phyloP scores from a whole-genome alignment of 148 eudicot genomes.

The Amaranthus cruentus region DNA sequence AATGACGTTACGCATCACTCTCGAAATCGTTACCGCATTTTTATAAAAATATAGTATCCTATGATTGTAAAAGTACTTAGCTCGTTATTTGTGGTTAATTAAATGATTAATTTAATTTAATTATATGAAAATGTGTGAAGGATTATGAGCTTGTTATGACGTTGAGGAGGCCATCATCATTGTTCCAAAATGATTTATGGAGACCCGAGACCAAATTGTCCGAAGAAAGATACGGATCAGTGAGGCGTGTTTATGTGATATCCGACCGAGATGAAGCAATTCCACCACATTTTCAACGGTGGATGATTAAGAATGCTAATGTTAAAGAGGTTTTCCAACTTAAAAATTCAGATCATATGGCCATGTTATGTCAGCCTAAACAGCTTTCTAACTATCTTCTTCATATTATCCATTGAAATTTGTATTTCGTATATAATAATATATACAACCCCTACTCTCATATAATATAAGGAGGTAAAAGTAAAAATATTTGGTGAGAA shows the following conservation, averaged over 20 bases:
- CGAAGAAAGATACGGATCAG: slow-evolving; percentile 33
- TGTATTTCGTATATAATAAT: too few relatives aligned
- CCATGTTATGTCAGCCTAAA: slow-evolving; percentile 44
- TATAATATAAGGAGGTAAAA: too few relatives aligned
- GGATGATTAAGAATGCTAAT: slow-evolving; percentile 40
- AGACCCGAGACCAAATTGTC: slow-evolving; percentile 26
- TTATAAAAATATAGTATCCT: too few relatives aligned
- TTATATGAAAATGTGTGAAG: slow-evolving; percentile 16
- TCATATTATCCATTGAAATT: too few relatives aligned
- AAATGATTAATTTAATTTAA: not conserved
- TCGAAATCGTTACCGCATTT: too few relatives aligned
- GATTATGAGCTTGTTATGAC: slow-evolving; percentile 33
- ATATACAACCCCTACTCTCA: too few relatives aligned
- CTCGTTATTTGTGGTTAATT: not conserved
- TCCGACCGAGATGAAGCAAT: slow-evolving; percentile 32
- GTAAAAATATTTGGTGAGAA: too few relatives aligned
- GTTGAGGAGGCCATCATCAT: slow-evolving; percentile 38
- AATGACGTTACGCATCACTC: too few relatives aligned
- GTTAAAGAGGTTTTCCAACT: slow-evolving; percentile 37
- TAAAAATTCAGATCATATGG: slow-evolving; percentile 47
- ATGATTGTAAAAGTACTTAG: too few relatives aligned
- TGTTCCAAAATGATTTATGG: slow-evolving; percentile 20
- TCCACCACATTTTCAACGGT: slow-evolving; percentile 30
- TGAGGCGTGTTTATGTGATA: slow-evolving; percentile 35
- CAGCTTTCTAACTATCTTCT: slow-evolving; percentile 32